Percentiles rank a stretch among this genome's conserved stretches.
Evolutionary conservation across 805 yeast species (phyloP).

Genomic region (Nakazawaea ambrosiae): DNA sequence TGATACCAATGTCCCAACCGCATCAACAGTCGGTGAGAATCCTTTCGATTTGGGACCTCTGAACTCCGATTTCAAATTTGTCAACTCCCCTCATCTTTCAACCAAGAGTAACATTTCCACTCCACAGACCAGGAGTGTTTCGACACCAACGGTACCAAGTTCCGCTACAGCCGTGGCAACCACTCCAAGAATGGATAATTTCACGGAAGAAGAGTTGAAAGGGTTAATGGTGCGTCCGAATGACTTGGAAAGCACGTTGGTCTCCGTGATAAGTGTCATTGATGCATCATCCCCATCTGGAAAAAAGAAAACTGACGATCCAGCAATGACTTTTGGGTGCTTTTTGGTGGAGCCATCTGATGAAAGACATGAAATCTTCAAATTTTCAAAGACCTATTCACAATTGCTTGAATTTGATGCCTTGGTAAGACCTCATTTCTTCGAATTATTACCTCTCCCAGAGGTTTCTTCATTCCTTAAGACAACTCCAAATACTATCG

Average conservation of each 20-base stretch:
- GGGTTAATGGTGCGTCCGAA: conserved; percentile 10
- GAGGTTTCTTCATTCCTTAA: conserved; percentile 52
- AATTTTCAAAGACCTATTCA: conserved; percentile 55
- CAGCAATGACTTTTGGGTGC: conserved; percentile 54
- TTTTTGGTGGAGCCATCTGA: conserved; percentile 25
- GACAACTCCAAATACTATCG: conserved; percentile 60
- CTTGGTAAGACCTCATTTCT: conserved; percentile 46
- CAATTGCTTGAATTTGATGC: conserved; percentile 58
- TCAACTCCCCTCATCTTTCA: not conserved
- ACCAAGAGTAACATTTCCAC: not conserved
- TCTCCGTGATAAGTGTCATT: conserved; percentile 9
- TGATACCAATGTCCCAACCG: not conserved
- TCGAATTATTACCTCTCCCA: conserved; percentile 59
- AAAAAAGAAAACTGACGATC: conserved; percentile 40
- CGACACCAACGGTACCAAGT: conserved; percentile 7
- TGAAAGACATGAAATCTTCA: conserved; percentile 64
- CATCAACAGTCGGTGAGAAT: not conserved
- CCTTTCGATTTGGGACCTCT: not conserved
- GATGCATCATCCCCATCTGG: conserved; percentile 2
- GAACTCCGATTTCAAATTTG: not conserved
- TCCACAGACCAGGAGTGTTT: not conserved
- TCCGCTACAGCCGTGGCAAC: too few relatives aligned
- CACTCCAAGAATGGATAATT: conserved; percentile 1
- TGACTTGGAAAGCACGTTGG: conserved; percentile 8
- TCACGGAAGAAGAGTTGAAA: conserved; percentile 6